phyloP scores from a whole-genome alignment of 2,329 filamentous ascomycete species.

The Neofusicoccum cordaticola region DNA sequence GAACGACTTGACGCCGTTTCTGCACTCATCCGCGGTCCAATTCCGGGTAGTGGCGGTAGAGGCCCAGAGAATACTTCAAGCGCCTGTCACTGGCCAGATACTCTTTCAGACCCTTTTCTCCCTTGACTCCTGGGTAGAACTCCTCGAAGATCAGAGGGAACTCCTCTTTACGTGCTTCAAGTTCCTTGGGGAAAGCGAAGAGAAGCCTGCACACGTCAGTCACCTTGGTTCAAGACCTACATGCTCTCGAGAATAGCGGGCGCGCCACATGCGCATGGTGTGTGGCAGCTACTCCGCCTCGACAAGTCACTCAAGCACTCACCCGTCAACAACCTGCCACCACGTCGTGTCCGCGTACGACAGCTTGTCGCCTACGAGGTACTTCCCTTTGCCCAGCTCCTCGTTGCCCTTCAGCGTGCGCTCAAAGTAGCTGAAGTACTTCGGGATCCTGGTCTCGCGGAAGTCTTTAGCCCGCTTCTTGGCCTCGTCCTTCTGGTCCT shows the following conservation, averaged over 20 bases:
- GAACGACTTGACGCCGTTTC: neutral
- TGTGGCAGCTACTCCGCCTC: neutral
- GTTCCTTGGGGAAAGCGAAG: slow-evolving; percentile 69
- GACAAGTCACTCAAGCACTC: neutral
- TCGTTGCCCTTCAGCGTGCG: slow-evolving; percentile 59
- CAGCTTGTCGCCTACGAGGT: slow-evolving; percentile 63
- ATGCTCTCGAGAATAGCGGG: neutral
- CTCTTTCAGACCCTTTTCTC: slow-evolving; percentile 61
- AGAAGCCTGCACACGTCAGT: slow-evolving; percentile 53
- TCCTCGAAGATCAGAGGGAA: slow-evolving; percentile 60
- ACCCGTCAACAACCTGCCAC: slow-evolving; percentile 61
- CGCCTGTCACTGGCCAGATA: slow-evolving; percentile 68
- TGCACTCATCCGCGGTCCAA: slow-evolving; percentile 53
- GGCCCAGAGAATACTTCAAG: slow-evolving; percentile 59
- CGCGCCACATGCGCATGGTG: no score
- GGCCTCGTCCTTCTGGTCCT: slow-evolving; percentile 70
- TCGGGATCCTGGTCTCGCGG: slow-evolving; percentile 62
- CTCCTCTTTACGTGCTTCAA: slow-evolving; percentile 55
- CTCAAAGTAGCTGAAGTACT: slow-evolving; percentile 70
- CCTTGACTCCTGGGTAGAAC: slow-evolving; percentile 62
- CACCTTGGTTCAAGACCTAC: neutral
- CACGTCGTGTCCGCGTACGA: slow-evolving; percentile 72
- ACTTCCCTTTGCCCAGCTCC: slow-evolving; percentile 56
- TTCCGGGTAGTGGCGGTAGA: slow-evolving; percentile 73
- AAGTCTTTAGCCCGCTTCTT: slow-evolving; percentile 58